A percentile compares a stretch with the other conserved stretches of the same genome.
Conservation (phyloP, 2,329 filamentous ascomycete species). For the Plenodomus biglobosus region DNA sequence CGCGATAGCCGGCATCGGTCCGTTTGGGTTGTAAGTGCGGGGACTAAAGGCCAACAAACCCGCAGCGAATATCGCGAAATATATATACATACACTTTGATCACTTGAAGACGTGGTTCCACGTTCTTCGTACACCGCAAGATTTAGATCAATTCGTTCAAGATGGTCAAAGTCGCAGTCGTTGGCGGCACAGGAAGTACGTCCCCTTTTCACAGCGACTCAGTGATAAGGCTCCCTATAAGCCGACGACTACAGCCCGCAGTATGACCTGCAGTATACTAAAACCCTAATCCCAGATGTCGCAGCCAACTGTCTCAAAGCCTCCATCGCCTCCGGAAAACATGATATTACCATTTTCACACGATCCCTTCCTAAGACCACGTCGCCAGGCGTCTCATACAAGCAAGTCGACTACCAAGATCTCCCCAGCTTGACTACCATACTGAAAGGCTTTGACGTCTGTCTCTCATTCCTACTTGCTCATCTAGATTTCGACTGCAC, state of each 20-base stretch:
- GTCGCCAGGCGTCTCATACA: slow-evolving; percentile 43
- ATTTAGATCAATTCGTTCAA: neutral
- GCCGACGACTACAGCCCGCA: too few relatives aligned
- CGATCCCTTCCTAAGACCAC: slow-evolving; percentile 38
- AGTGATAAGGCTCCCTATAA: too few relatives aligned
- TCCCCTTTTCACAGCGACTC: neutral
- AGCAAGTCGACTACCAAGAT: slow-evolving; percentile 51
- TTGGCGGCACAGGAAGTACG: slow-evolving; percentile 43
- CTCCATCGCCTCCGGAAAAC: slow-evolving; percentile 52
- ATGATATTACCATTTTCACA: slow-evolving; percentile 56
- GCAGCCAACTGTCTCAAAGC: slow-evolving; percentile 56
- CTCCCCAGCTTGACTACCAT: slow-evolving; percentile 40
- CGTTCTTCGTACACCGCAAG: neutral
- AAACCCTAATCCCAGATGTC: slow-evolving; percentile 48
- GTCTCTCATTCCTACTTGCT: slow-evolving; percentile 47
- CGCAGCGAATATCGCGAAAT: neutral
- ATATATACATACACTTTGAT: too few relatives aligned
- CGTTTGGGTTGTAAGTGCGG: neutral
- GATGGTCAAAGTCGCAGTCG: slow-evolving; percentile 42
- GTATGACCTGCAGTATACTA: neutral
- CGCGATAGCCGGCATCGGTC: neutral
- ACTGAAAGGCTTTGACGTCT: slow-evolving; percentile 54
- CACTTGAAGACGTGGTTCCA: too few relatives aligned
- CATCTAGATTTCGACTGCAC: slow-evolving; percentile 27
- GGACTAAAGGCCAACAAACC: neutral